Base-by-base conservation (phyloP, 2,329 filamentous ascomycete species). In the Aspergillus unguis region DNA sequence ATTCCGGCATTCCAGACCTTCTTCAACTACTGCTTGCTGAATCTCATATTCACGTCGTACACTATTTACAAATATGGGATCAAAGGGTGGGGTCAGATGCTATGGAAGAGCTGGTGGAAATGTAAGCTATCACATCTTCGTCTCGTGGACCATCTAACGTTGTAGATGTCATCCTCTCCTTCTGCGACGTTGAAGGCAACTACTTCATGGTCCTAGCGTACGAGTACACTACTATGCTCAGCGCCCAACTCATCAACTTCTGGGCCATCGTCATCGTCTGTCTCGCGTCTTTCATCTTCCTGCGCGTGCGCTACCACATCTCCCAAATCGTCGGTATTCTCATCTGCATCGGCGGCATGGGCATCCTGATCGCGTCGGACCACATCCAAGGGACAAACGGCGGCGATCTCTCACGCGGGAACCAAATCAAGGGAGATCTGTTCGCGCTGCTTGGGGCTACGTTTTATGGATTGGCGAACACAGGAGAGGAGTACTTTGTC, bases 141-240 rank as follows among this genome's bases (percentile, higher is more conserved):
- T 32, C 6, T 28, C 11, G 6, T 5, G 6, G 31, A 9, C 2
- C 8, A 28, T 29, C 8, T 11, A 4, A 26, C 33, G 5, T 2
- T 35, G 44, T 50, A 78, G 75, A 95, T 75, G 81, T 95, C 64
- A 89, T 96, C 71, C 83, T 99, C 56, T 85, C 88, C 48, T 96
- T 97, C 72, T 82, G 94, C 62, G 94, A 99, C 68, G 92, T 97
- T 45, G 83, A 96, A 74, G 94, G 94, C 56, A 99, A 99, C 76
- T 99, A 96, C 78, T 97, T 97, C 70, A 92, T 92, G 65, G 92
- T 99, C 46, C 81, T 96, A 45, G 94, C 92, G 4, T 99, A 97
- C 77, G 82, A 87, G 54, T 85, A 95, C 78, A 96, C 92, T 50
- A 96, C 92, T 65, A 87, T 96, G 62, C 81, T 97, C 44, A 94